Base-by-base conservation (phyloP, 1,284 basidiomycete species). In the Pseudozyma thailandica region DNA sequence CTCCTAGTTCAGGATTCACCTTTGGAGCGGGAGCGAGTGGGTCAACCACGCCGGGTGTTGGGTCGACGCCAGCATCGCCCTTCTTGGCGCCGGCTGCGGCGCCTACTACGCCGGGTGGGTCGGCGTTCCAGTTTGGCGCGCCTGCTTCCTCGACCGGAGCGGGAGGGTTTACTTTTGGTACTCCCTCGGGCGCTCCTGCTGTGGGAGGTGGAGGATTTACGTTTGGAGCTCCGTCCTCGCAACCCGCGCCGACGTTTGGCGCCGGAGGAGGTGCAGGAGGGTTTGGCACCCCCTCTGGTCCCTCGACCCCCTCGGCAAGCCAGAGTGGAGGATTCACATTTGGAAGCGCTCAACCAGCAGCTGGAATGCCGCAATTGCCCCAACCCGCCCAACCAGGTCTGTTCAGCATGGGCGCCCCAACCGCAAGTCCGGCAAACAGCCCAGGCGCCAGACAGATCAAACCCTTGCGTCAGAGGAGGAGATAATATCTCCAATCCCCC, bases 371-470 rank as follows among this genome's bases (percentile, higher is more conserved):
- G 4, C 58, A 58, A 27, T 37, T 56, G 43, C 60, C 41, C 13
- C 13, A 10, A 3, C 37, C 37, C 13, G 53, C 43, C 21, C 39
- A 46, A 27, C 28, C 15, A 13, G 70, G 64, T 1, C 18, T 78
- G 53, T 78, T 78, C 33, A 76, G 62, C 18, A 70, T 78, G 53
- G 76, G 74, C 25, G 56, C 76, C 18, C 39, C 57, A 6, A 43
- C 41, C 8, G 21, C 28, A 18, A 18, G 51, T 3, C 31, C 50
- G 6, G 55, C 59, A 1, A 41, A 37, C 7, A 39, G 28, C 8
- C 68, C 74, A 0, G 58, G 55, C 5, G 76, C 64, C 4, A 53
- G 76, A 27, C 69, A 72, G 54, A 78, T 78, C 43, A 78, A 78
- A 47, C 76, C 76, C 18, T 48, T 76, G 43, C 54, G 74, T 3